Evolutionary conservation across 202 grass and related monocot species (phyloP), one percentile per base, ranked within the genome.

Genomic region (Zoysia matrella): DNA sequence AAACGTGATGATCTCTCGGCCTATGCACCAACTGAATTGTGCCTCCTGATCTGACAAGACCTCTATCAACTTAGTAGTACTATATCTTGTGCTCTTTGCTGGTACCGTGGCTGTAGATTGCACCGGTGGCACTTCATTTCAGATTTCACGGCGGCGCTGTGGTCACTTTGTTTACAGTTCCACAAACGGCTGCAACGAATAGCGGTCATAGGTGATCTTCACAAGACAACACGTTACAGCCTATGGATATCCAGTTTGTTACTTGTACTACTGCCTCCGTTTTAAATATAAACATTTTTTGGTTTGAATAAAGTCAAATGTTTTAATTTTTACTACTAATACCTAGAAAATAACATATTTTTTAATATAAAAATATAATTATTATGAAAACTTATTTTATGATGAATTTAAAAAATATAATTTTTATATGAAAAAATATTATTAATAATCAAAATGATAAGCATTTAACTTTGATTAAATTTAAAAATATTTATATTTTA

Each of bases 1-100:
- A 64, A 69, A 43, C 12, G 30, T 1, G 11, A 57, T 40, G 53
- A 79, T 50, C 61, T 55, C 9, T n/a, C 0, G 30, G 30, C 14
- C n/a, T 43, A 7, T 75, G 41, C 5, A 50, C 60, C 51, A 75
- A 50, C 13, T 75, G 70, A 78, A 82, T 67, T 82, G 15, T 12
- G 6, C 66, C 44, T 51, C 30, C 30, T 36, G 39, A 10, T 22
- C 73, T 36, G 40, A 2, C 52, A 67, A 45, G 3, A 63, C 54
- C 2, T 11, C 9, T 74, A 45, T 61, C 18, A 16, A 7, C 11
- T 7, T 69, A 5, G 40, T 6, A 22, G 13, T 79, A 52, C 18
- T 75, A 66, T 45, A 58, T 47, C 50, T 11, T 12, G 52, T 66
- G 14, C 15, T 8, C 36, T 5, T 13, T 75, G 55, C 36, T 51